Evolutionary conservation across 176 grass and related monocot species (phyloP).

Genomic region (Chrysopogon serrulatus): DNA sequence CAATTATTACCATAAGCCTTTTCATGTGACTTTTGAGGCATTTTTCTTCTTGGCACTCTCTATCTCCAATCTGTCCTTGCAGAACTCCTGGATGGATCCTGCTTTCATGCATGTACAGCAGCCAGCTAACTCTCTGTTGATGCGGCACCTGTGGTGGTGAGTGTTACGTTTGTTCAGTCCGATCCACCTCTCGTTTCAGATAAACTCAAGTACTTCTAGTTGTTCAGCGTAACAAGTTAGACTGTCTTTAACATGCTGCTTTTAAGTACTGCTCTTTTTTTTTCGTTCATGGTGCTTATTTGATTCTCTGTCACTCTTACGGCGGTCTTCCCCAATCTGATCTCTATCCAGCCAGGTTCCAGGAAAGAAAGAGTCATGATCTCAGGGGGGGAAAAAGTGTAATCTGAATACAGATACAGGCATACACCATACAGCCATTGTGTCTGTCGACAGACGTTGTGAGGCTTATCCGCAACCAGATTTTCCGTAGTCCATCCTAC

Average conservation of each 20-base stretch:
- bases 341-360: not conserved
- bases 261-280: not conserved
- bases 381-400: not conserved
- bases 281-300: not conserved
- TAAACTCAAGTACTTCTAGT: not conserved
- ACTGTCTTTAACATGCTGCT: not conserved
- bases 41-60: not conserved
- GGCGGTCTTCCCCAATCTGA: not conserved
- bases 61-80: not conserved
- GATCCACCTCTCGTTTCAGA: conserved; percentile 14
- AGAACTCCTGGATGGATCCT: not conserved
- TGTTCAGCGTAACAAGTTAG: not conserved
- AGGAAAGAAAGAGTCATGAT: not conserved
- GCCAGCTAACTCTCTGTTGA: not conserved
- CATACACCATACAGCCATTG: not conserved
- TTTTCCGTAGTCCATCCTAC: not conserved
- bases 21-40: not conserved
- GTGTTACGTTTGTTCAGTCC: not conserved
- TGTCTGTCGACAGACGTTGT: not conserved
- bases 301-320: not conserved
- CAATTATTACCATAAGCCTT: not conserved
- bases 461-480: not conserved
- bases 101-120: not conserved
- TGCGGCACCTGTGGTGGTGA: not conserved
- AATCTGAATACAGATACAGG: not conserved